Conservation (phyloP, 768 basidiomycete species). For the Mycena albidolilacea region DNA sequence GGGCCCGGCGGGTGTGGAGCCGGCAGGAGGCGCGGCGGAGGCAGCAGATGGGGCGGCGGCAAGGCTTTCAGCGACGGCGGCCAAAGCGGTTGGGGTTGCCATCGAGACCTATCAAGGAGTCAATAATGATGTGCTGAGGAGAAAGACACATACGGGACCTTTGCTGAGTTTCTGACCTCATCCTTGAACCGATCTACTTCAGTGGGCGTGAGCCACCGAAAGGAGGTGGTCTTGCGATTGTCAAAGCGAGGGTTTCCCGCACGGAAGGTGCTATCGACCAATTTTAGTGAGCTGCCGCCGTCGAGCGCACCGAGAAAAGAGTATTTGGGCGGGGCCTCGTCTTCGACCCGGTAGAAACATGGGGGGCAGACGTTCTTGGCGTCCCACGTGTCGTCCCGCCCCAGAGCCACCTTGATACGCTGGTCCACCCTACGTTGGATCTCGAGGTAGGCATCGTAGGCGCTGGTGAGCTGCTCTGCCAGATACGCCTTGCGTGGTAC, state of each 20-base stretch:
- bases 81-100: neutral
- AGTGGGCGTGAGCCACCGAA: neutral
- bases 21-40: neutral
- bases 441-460: neutral
- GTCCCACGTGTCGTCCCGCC: neutral
- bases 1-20: no score
- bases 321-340: neutral
- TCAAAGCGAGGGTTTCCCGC: neutral
- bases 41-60: neutral
- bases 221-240: neutral
- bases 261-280: neutral
- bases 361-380: neutral
- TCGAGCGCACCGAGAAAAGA: neutral
- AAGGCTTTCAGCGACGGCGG: neutral
- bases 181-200: neutral
- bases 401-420: neutral
- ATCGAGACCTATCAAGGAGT: neutral
- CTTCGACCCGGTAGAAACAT: neutral
- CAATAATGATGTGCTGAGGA: no score
- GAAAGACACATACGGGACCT: neutral
- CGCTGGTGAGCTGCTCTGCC: neutral
- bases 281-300: neutral
- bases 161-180: neutral
- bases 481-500: neutral
- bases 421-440: neutral